Conservation (phyloP, 1,284 basidiomycete species). For the Cryptococcus amylolentus region DNA sequence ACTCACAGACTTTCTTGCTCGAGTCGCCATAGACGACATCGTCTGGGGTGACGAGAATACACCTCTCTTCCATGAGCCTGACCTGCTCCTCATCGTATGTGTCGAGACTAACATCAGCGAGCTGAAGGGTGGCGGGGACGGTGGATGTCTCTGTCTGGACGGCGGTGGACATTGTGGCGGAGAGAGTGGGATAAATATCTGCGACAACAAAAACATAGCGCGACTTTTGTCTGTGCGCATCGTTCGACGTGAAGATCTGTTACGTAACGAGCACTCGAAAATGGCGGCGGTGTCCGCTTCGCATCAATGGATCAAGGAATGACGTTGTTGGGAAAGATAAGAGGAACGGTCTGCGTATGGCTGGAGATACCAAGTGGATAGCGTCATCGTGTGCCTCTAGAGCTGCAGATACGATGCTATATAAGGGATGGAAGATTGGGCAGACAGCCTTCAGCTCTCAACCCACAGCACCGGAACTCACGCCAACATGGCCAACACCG, state of each 20-base stretch:
- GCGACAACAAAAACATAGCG: neutral
- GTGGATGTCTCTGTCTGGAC: constrained; percentile 8
- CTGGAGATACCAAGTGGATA: neutral
- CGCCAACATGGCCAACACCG: neutral
- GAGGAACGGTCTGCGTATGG: too few relatives aligned
- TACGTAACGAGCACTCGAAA: neutral
- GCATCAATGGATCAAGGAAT: too few relatives aligned
- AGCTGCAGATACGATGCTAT: neutral
- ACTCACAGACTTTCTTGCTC: constrained; percentile 90
- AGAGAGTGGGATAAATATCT: neutral
- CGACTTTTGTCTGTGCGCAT: constrained; percentile 7
- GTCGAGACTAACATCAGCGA: constrained; percentile 33
- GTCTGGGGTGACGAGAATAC: constrained; percentile 89
- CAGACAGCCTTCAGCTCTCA: neutral
- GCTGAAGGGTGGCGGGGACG: constrained; percentile 3
- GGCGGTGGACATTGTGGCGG: constrained; percentile 15
- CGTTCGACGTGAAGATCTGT: constrained; percentile 2
- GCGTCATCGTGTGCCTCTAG: neutral
- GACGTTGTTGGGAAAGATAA: too few relatives aligned
- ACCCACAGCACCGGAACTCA: neutral
- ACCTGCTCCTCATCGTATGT: constrained; percentile 53
- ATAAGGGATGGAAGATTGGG: neutral
- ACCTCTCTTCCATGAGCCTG: constrained; percentile 93
- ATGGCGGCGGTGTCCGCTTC: too few relatives aligned
- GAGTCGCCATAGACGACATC: constrained; percentile 85